These are phyloP conservation scores for Elongisporangium prolatum DNA, from an alignment of 352 stramenopile genomes.

Conservation along the genomic window DNA sequence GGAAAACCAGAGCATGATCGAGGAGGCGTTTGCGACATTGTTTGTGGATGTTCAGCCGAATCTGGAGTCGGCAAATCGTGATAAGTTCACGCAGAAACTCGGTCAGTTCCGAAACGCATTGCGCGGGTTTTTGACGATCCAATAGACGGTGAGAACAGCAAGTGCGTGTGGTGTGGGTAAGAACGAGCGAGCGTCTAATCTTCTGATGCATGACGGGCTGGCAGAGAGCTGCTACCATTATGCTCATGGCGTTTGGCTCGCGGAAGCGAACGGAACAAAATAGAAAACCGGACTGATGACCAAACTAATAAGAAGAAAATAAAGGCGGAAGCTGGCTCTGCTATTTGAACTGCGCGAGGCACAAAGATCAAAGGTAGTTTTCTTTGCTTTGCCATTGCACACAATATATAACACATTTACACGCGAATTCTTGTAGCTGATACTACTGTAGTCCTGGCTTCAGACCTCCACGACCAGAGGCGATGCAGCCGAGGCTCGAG, in stretches of 20 bases:
- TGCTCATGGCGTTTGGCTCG: neutral
- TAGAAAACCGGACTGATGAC: neutral
- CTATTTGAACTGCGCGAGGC: neutral
- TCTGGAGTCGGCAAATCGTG: constrained; percentile 95
- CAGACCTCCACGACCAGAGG: neutral
- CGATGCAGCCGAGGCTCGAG: neutral
- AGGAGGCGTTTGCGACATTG: constrained; percentile 96
- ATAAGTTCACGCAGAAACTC: constrained; percentile 98
- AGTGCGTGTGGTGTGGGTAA: neutral
- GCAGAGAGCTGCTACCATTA: neutral
- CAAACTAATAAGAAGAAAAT: neutral
- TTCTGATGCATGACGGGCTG: neutral
- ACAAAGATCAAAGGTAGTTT: too few relatives aligned
- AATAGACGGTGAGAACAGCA: constrained; percentile 24
- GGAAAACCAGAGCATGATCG: constrained; percentile 91
- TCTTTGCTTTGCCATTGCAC: neutral
- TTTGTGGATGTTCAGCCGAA: constrained; percentile 94
- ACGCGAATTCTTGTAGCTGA: neutral
- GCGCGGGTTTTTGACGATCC: constrained; percentile 92
- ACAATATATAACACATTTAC: neutral
- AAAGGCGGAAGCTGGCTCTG: neutral
- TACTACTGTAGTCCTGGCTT: neutral
- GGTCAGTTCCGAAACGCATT: constrained; percentile 95
- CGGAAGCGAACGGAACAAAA: neutral
- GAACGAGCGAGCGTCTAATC: neutral